These are phyloP conservation scores for Backusella parvicylindrica DNA, from an alignment of 192 early-diverging fungal genomes.

Conservation along the genomic window DNA sequence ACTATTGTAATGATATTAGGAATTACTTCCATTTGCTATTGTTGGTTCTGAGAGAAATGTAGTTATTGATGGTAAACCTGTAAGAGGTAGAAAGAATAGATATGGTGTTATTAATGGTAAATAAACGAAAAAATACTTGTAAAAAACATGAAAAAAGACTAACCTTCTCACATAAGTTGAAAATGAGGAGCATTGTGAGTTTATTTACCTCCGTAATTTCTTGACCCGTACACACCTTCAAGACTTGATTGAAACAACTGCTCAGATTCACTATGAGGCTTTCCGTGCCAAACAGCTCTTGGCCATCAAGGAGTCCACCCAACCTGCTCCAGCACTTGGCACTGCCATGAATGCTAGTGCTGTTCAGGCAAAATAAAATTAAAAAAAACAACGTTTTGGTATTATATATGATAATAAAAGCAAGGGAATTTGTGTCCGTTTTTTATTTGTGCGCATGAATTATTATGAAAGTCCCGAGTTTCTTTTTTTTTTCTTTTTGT, in stretches of 20 bases:
- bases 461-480: neutral
- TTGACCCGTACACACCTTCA: slow-evolving; percentile 89
- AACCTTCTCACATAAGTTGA: slow-evolving; percentile 60
- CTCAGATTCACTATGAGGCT: slow-evolving; percentile 91
- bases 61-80: slow-evolving; percentile 80
- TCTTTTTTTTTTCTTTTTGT: neutral
- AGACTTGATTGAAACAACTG: slow-evolving; percentile 94
- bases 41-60: slow-evolving; percentile 93
- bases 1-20: slow-evolving; percentile 30
- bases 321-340: slow-evolving; percentile 25
- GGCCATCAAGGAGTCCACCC: slow-evolving; percentile 53
- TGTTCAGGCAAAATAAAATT: neutral
- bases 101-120: slow-evolving; percentile 89
- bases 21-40: slow-evolving; percentile 92
- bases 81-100: slow-evolving; percentile 85
- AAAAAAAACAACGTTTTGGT: neutral
- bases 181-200: slow-evolving; percentile 95
- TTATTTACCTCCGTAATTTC: slow-evolving; percentile 92
- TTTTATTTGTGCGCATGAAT: neutral
- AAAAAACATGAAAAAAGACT: too few species aligned
- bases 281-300: slow-evolving; percentile 80
- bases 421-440: neutral
- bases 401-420: neutral
- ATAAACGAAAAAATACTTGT: too few species aligned
- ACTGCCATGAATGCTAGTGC: slow-evolving; percentile 16